Base-by-base conservation (phyloP, 257 asterid species). In the Solanum dulcamara region DNA sequence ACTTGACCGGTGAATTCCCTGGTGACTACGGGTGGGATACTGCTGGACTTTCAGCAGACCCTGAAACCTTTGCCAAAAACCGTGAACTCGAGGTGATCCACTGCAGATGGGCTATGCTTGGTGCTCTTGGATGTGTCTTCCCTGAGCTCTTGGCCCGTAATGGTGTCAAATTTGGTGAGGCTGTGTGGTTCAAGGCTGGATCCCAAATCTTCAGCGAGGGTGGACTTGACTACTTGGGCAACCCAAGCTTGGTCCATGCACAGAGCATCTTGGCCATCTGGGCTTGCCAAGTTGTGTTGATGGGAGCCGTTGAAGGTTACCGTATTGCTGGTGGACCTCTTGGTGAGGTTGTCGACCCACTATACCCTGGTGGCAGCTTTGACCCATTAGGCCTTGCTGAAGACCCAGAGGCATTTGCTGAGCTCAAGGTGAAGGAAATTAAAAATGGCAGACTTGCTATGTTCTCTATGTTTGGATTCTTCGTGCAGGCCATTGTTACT, bases 1-100 rank as follows among this genome's bases (percentile, higher is more conserved):
- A 93, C 93, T 90, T 93, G 46, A 92, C 92, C 5, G 93, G 95
- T 15, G 95, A 93, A 55, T 92, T 92, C 87, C 91, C 97, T 4
- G 95, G 95, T n/a, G 95, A 93, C 91, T 93, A 93, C 40, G 95
- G 95, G 2, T 93, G 97, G 94, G 93, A 91, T 85, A 93, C 93
- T 8, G 94, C 93, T 22, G 92, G 93, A 0, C 95, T 92, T 55
- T 92, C 97, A 10, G 95, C 94, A 42, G 94, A 93, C 83, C 96
- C 96, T 1, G 94, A 93, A 59, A 93, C 94, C 44, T 93, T 93
- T 67, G 93, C 97, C 90, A 93, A 90, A 92, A 92, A 93, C 92
- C 92, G 94, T 7, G 95, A 93, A 7, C 88, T 93, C 0, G 97
- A 93, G 87, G 95, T 92, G 83, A 93, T 93, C 94, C 95, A 92